Percentiles rank a stretch among this genome's conserved stretches.
Conservation (phyloP, 78 protist species). For the Polysphondylium violaceum region DNA sequence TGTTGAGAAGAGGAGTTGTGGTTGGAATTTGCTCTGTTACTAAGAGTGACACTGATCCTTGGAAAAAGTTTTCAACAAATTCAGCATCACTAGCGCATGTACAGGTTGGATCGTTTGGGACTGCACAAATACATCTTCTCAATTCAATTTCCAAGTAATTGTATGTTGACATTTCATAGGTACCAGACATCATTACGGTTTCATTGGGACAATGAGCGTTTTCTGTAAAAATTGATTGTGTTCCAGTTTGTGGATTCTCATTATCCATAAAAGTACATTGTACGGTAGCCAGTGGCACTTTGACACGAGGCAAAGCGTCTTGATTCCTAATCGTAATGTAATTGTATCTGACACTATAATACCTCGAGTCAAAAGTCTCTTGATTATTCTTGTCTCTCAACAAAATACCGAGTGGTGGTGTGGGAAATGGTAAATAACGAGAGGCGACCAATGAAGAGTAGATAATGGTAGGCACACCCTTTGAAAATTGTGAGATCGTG, state of each 20-base stretch:
- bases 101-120: background rate
- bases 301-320: slow-evolving; percentile 11
- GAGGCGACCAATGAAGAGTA: slow-evolving; percentile 35
- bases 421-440: slow-evolving; percentile 4
- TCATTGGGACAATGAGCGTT: slow-evolving; percentile 46
- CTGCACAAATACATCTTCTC: background rate
- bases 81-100: slow-evolving; percentile 18
- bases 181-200: slow-evolving; percentile 1
- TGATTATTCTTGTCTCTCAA: background rate
- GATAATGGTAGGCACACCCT: slow-evolving; percentile 67
- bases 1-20: background rate
- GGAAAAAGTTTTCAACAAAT: slow-evolving; percentile 1
- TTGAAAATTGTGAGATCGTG: background rate
- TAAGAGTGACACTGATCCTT: slow-evolving; percentile 2
- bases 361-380: background rate
- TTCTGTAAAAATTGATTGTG: background rate
- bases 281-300: background rate
- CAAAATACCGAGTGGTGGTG: slow-evolving; percentile 27
- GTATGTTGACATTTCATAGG: slow-evolving; percentile 24
- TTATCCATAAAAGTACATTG: slow-evolving; percentile 24
- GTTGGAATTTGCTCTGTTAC: slow-evolving; percentile 31
- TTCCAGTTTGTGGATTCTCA: background rate
- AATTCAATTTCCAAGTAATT: slow-evolving; percentile 28
- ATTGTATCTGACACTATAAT: background rate
- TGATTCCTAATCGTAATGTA: slow-evolving; percentile 48